Percentiles rank a stretch among this genome's conserved stretches.
Conservation (phyloP, 257 asterid species). For the Jasminum sambac region DNA sequence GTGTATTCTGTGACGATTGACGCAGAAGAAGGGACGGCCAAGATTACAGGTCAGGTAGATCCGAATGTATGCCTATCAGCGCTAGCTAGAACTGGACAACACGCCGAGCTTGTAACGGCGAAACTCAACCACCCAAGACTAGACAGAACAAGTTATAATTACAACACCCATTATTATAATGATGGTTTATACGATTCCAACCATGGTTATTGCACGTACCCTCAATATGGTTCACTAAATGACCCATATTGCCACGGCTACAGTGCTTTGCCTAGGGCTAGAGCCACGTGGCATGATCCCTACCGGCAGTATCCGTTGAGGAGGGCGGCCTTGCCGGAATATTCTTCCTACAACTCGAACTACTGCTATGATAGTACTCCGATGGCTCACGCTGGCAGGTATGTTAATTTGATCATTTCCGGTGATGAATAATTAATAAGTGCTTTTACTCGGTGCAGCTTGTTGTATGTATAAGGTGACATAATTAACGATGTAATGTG, state of each 20-base stretch:
- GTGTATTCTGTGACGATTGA: slow-evolving; percentile 38
- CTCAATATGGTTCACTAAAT: background rate
- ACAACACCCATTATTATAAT: background rate
- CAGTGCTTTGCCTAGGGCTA: slow-evolving; percentile 4
- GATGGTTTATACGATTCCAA: background rate
- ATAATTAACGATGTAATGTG: background rate
- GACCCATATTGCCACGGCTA: slow-evolving; percentile 10
- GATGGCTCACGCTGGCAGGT: background rate
- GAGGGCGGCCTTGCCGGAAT: slow-evolving; percentile 10
- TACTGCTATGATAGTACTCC: slow-evolving; percentile 13
- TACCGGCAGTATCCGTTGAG: slow-evolving; percentile 9
- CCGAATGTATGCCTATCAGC: slow-evolving; percentile 45
- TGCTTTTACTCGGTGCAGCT: too few species aligned
- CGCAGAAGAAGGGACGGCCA: slow-evolving; percentile 26
- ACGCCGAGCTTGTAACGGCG: slow-evolving; percentile 40
- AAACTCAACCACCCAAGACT: slow-evolving; percentile 40
- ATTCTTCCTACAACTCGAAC: slow-evolving; percentile 2
- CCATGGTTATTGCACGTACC: background rate
- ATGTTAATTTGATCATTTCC: background rate
- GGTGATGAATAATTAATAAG: too few species aligned
- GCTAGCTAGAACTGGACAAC: slow-evolving; percentile 38
- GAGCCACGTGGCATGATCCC: slow-evolving; percentile 27
- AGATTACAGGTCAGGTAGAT: slow-evolving; percentile 44
- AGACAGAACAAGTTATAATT: background rate
- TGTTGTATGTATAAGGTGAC: too few species aligned